A percentile compares a stretch with the other conserved stretches of the same genome.
Conservation (phyloP, 441 rosid genomes). For the Populus hybrid region DNA sequence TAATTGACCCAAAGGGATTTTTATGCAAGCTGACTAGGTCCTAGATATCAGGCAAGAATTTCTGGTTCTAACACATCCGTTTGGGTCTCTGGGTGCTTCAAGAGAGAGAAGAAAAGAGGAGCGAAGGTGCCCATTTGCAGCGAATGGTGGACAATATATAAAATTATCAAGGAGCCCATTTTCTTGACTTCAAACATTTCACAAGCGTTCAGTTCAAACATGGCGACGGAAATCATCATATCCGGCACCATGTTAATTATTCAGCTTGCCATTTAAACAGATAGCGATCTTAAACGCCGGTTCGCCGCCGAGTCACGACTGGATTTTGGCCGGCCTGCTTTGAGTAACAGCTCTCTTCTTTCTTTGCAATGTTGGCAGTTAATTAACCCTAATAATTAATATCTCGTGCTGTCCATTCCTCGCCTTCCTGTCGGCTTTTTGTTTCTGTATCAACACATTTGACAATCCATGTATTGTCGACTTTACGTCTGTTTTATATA, state of each 20-base stretch:
- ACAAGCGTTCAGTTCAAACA: neutral
- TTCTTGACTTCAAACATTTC: neutral
- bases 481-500: neutral
- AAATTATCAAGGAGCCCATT: neutral
- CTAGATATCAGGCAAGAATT: neutral
- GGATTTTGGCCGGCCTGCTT: neutral
- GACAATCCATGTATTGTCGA: neutral
- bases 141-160: neutral
- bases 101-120: neutral
- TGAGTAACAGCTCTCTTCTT: neutral
- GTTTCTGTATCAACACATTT: neutral
- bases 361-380: neutral
- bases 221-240: neutral
- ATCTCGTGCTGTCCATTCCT: neutral
- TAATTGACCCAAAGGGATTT: neutral
- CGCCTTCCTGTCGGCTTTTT: neutral
- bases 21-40: neutral
- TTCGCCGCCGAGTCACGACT: neutral
- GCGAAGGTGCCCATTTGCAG: neutral
- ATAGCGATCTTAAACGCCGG: neutral
- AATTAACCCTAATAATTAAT: neutral
- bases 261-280: neutral
- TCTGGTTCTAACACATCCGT: neutral
- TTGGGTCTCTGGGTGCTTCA: neutral
- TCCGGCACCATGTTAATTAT: no score